Conservation (phyloP, 2,329 filamentous ascomycete species). For the Leptosphaerulina australis region DNA sequence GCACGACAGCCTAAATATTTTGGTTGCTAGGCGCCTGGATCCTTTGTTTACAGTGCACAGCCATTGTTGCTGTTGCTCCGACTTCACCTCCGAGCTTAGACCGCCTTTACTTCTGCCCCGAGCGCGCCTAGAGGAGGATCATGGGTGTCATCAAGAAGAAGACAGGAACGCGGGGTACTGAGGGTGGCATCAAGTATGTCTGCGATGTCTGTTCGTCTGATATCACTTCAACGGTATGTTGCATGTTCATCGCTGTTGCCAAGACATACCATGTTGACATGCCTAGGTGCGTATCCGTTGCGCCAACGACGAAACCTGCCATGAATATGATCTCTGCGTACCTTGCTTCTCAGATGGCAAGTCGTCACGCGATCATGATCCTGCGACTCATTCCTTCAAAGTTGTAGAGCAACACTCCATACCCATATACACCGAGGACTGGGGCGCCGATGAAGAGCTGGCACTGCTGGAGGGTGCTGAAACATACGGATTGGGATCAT, state of each 20-base stretch:
- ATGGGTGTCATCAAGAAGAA: slow-evolving; percentile 99
- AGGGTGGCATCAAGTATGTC: slow-evolving; percentile 82
- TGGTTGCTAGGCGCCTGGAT: slow-evolving; percentile 5
- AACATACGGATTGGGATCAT: slow-evolving; percentile 94
- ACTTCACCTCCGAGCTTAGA: slow-evolving; percentile 1
- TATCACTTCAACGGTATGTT: slow-evolving; percentile 89
- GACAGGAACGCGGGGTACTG: slow-evolving; percentile 80
- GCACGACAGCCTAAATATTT: neutral
- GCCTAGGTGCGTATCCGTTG: slow-evolving; percentile 89
- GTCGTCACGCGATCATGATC: slow-evolving; percentile 81
- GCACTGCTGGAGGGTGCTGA: slow-evolving; percentile 91
- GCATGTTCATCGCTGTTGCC: neutral
- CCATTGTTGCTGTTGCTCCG: slow-evolving; percentile 22
- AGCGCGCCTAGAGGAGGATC: slow-evolving; percentile 28
- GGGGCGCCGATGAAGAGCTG: slow-evolving; percentile 98
- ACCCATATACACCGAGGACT: slow-evolving; percentile 91
- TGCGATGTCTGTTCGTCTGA: slow-evolving; percentile 97
- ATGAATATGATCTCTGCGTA: slow-evolving; percentile 96
- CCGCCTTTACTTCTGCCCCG: slow-evolving; percentile 16
- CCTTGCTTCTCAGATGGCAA: slow-evolving; percentile 88
- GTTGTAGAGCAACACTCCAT: slow-evolving; percentile 99
- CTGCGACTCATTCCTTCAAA: slow-evolving; percentile 82
- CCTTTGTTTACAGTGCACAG: slow-evolving; percentile 28
- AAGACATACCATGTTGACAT: slow-evolving; percentile 8
- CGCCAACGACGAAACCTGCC: slow-evolving; percentile 74